Conservation (phyloP, 176 grass and related monocot species). For the Musa acuminata region DNA sequence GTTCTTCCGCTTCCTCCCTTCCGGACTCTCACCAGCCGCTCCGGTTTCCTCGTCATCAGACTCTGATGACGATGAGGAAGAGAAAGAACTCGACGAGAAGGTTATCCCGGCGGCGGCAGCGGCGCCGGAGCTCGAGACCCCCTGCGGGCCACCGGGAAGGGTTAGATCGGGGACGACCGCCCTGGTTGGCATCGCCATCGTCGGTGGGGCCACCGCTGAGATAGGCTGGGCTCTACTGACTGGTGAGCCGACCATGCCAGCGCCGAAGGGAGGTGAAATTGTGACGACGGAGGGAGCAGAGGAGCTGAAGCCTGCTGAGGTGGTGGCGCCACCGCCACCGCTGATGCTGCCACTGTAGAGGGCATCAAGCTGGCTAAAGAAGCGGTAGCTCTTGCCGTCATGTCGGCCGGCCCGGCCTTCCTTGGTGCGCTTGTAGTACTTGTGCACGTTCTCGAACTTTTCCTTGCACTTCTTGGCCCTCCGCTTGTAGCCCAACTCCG, state of each 20-base stretch:
- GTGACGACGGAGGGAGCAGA: background rate
- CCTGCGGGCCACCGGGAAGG: background rate
- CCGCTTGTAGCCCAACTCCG: constrained; percentile 75
- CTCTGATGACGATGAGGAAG: constrained; percentile 48
- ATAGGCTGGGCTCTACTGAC: constrained; percentile 24
- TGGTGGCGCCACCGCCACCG: background rate
- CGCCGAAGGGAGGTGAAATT: constrained; percentile 2
- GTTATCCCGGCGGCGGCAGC: constrained; percentile 20
- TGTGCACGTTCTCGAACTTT: constrained; percentile 96
- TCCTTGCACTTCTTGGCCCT: constrained; percentile 91
- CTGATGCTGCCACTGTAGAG: background rate
- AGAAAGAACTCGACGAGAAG: constrained; percentile 39
- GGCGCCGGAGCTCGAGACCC: background rate
- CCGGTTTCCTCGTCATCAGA: constrained; percentile 40
- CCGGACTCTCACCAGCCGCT: constrained; percentile 38
- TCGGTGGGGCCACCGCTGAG: constrained; percentile 15
- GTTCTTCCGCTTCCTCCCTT: constrained; percentile 40
- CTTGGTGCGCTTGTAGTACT: constrained; percentile 99
- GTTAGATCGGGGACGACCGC: background rate
- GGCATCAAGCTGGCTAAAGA: constrained; percentile 58
- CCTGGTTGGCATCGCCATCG: constrained; percentile 4
- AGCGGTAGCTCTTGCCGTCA: constrained; percentile 95
- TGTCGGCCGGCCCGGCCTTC: constrained; percentile 69
- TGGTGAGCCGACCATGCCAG: constrained; percentile 1
- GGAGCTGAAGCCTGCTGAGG: background rate